Evolutionary conservation across 2,329 filamentous ascomycete species (phyloP).

Genomic region (Apiospora saccharicola): DNA sequence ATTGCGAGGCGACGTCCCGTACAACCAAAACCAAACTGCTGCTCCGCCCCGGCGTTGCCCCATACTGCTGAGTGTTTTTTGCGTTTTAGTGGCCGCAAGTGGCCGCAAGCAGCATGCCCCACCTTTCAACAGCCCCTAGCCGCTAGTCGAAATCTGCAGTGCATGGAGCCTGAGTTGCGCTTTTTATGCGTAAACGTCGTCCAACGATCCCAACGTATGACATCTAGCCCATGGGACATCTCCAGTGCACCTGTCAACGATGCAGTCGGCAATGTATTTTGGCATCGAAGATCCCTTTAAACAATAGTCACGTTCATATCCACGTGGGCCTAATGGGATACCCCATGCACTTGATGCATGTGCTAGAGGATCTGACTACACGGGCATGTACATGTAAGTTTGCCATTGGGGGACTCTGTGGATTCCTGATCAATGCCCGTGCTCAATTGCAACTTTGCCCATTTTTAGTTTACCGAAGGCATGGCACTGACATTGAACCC

Average conservation of each 20-base stretch:
- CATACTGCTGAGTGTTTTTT: constrained; percentile 4
- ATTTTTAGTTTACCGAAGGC: too few relatives aligned
- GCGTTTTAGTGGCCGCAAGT: constrained; percentile 1
- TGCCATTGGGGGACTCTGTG: background rate
- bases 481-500: too few relatives aligned
- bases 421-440: too few relatives aligned
- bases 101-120: background rate
- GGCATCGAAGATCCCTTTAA: background rate
- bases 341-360: too few relatives aligned
- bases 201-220: constrained; percentile 22
- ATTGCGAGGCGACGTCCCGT: background rate
- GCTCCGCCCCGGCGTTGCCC: background rate
- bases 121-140: background rate
- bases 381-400: background rate
- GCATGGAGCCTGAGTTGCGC: constrained; percentile 14
- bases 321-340: background rate
- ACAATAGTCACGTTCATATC: background rate
- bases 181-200: constrained; percentile 24
- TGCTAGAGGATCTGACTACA: background rate
- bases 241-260: background rate
- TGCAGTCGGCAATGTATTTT: background rate
- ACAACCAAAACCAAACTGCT: background rate
- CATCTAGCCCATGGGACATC: background rate
- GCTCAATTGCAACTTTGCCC: too few relatives aligned
- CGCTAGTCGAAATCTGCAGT: background rate